Evolutionary conservation across 1,139 yeast genomes (phyloP), one percentile per base, ranked within the genome.

Genomic region (Blastobotrys buckinghamii): DNA sequence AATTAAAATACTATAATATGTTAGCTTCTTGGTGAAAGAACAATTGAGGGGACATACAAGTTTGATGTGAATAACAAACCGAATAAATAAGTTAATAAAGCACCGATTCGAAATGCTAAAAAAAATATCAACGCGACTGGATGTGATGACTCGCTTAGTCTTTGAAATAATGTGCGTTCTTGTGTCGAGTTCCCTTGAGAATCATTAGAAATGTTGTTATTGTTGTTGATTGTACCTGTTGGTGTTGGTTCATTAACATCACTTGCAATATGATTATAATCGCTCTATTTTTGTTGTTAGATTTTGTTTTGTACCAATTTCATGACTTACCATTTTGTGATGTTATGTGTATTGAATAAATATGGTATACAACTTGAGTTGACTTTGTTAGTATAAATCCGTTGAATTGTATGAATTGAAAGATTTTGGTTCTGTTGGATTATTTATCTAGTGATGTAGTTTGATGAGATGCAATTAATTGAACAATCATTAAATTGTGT

Each of bases 81-180:
- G 57, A 86, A 81, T 12, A 86, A 65, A 62, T 87, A 87, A 10
- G 81, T 74, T 47, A 80, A 63, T 8, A 85, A 65, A 0, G 95
- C 86, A 3, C 73, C 76, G 15, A 82, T 53, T 50, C 95, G 71
- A 63, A 86, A 78, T 40, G 74, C 74, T 15, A 87, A 70, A 63
- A 76, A 86, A 62, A 78, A 81, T 12, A 83, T 53, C 10, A 85
- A 70, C 1, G 95, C 95, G 22, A 84, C 68, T 7, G 95, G 95
- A 62, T 87, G 95, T n/a, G 94, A 81, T 6, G 94, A 84, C 62
- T 83, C 77, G 4, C 71, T 66, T 9, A 77, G 66, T 48, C 75
- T 62, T 51, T 72, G 72, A 45, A 73, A 51, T 40, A 68, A 55
- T 39, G 64, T 54, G 48, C 53, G 56, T 47, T 39, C 50, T 44